A percentile compares a stretch with the other conserved stretches of the same genome.
Conservation (phyloP, 345 rosid species). For the Pistacia integerrima region DNA sequence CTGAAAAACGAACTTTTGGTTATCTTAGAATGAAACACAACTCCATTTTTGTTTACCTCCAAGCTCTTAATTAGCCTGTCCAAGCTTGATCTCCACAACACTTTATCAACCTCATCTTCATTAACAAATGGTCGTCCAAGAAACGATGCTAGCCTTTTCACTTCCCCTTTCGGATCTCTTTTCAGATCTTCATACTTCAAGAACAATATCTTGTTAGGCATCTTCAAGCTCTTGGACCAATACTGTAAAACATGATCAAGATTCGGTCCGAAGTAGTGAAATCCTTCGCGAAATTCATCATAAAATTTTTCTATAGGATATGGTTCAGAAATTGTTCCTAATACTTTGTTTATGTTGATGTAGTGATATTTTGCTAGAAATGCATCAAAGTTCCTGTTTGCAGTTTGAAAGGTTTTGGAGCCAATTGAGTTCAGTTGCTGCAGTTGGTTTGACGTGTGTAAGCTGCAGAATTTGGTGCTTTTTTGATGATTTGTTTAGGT, state of each 20-base stretch:
- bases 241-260: conserved; percentile 39
- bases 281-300: conserved; percentile 33
- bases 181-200: conserved; percentile 43
- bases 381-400: no score
- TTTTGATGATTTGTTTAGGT: no score
- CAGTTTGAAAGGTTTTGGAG: no score
- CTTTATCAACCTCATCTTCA: conserved; percentile 34
- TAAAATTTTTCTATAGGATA: conserved; percentile 27
- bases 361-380: no score
- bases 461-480: no score
- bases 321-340: conserved; percentile 4
- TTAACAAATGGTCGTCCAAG: conserved; percentile 15
- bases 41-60: conserved; percentile 41
- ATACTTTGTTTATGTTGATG: background rate
- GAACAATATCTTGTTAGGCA: conserved; percentile 32
- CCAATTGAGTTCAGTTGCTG: no score
- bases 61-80: conserved; percentile 41
- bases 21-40: conserved; percentile 25
- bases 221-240: conserved; percentile 28
- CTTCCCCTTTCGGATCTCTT: conserved; percentile 21
- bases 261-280: conserved; percentile 33
- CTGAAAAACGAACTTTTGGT: conserved; percentile 35
- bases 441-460: no score
- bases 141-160: conserved; percentile 32
- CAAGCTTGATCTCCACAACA: conserved; percentile 35